Percentiles rank a stretch among this genome's conserved stretches.
These are phyloP conservation scores for Dictyostelium intermedium DNA, from an alignment of 78 protist genomes.

Conservation along the genomic window DNA sequence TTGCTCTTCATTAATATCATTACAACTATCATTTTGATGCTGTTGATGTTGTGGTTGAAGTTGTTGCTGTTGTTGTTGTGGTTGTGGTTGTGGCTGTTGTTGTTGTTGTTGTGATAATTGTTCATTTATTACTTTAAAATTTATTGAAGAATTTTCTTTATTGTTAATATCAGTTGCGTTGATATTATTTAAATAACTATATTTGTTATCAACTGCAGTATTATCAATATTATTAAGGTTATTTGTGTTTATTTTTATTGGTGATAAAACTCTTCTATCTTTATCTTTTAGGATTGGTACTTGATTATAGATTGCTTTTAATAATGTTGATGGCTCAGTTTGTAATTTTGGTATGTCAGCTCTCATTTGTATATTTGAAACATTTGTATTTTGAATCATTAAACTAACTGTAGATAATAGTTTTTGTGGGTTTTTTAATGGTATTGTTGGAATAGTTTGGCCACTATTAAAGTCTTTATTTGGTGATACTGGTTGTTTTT, in stretches of 20 bases:
- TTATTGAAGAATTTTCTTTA: conserved; percentile 1
- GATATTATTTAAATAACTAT: not conserved
- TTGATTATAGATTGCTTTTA: conserved; percentile 6
- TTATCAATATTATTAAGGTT: no score
- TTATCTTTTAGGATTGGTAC: conserved; percentile 4
- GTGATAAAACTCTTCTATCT: conserved; percentile 21
- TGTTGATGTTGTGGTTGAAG: not conserved
- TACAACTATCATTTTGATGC: not conserved
- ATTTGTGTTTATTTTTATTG: not conserved
- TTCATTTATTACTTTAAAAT: not conserved
- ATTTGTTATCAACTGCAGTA: not conserved
- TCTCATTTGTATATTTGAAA: conserved; percentile 7
- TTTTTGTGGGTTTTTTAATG: not conserved
- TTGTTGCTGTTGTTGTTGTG: not conserved
- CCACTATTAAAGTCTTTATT: not conserved
- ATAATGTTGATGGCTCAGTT: conserved; percentile 9
- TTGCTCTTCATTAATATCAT: not conserved
- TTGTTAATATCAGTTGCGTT: not conserved
- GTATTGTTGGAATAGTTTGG: not conserved
- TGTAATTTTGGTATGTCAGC: not conserved
- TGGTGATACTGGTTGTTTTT: not conserved
- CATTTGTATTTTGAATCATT: conserved; percentile 15
- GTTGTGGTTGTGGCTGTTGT: not conserved
- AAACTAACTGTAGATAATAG: not conserved
- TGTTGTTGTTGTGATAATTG: not conserved